A percentile compares a stretch with the other conserved stretches of the same genome.
Evolutionary conservation across 139 green algal species (phyloP).

Genomic region (Trebouxia sp.): DNA sequence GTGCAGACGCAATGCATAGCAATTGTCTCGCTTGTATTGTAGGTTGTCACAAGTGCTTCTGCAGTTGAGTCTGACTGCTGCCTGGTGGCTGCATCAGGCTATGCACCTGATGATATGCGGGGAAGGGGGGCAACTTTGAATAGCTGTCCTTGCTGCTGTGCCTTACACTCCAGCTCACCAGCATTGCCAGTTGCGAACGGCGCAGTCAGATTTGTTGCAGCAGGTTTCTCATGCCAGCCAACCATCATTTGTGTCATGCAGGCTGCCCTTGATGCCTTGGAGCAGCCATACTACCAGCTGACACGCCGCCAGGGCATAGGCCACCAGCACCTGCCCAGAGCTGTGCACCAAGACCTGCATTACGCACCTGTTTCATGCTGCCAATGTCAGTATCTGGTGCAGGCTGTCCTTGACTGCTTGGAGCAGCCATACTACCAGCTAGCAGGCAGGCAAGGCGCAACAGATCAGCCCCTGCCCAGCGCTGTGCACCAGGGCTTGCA

Average conservation of each 20-base stretch:
- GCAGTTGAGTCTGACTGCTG: not conserved
- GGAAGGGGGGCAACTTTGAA: not conserved
- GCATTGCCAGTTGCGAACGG: no score
- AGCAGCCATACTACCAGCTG: no score
- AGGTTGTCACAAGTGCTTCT: not conserved
- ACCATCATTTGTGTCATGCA: not conserved
- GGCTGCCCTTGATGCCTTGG: not conserved
- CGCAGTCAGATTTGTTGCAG: no score
- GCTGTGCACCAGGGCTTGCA: not conserved
- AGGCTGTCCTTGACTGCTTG: not conserved
- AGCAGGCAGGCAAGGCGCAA: no score
- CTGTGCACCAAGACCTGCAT: not conserved
- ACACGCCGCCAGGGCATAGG: not conserved
- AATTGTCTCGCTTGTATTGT: no score
- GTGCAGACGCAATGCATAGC: no score
- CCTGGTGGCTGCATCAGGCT: not conserved
- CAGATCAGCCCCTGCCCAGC: not conserved
- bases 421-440: slow-evolving; percentile 16
- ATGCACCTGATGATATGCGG: not conserved
- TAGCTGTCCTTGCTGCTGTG: not conserved
- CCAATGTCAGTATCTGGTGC: not conserved
- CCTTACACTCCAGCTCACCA: not conserved
- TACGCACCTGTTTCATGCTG: not conserved
- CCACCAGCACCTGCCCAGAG: no score
- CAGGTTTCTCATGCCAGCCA: not conserved